Percentiles rank a stretch among this genome's conserved stretches.
Conservation (phyloP, 148 eudicot species). For the Chenopodium album region DNA sequence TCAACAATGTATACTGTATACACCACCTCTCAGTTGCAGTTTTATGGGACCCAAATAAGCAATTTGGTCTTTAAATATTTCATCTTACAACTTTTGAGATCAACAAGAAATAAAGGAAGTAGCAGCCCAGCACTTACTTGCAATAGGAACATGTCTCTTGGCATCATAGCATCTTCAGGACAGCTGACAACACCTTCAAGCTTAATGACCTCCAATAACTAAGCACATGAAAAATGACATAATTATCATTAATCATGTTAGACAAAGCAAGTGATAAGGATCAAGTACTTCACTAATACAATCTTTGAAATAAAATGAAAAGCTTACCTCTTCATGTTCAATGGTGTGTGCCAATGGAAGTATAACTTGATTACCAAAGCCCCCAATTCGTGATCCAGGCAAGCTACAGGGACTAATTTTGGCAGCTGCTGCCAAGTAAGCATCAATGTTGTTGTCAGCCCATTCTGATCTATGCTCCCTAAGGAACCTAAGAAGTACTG, state of each 20-base stretch:
- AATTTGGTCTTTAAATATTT: not conserved
- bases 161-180: constrained; percentile 79
- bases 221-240: constrained; percentile 9
- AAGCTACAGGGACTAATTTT: constrained; percentile 85
- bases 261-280: not conserved
- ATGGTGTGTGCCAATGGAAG: constrained; percentile 93
- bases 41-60: not conserved
- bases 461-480: constrained; percentile 97
- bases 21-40: not conserved
- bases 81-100: not conserved
- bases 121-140: constrained; percentile 49
- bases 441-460: constrained; percentile 91
- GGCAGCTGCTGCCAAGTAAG: constrained; percentile 85
- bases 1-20: not conserved
- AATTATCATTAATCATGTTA: not conserved
- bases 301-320: not conserved
- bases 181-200: constrained; percentile 68
- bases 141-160: constrained; percentile 76
- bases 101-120: not conserved
- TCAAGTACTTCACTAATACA: not conserved
- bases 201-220: constrained; percentile 89
- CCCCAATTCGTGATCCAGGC: constrained; percentile 70
- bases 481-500: constrained; percentile 83
- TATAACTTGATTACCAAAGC: constrained; percentile 80
- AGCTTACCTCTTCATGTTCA: constrained; percentile 85